Evolutionary conservation across 1,139 yeast genomes (phyloP).

Genomic region (Kurtzmaniella quercitrusa): DNA sequence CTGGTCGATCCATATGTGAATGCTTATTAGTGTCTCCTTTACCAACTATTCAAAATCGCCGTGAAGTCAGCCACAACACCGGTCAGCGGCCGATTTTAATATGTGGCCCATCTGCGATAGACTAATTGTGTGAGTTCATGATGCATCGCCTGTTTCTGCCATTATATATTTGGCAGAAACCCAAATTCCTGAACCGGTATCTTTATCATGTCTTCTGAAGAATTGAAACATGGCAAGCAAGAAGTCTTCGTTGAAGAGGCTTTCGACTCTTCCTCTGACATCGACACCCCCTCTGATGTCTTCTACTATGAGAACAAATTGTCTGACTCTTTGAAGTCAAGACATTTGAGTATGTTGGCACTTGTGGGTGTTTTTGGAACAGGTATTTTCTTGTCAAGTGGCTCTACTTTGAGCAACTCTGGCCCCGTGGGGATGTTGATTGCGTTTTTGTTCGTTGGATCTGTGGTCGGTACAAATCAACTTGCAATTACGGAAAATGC

Average conservation of each 20-base stretch:
- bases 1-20: no score
- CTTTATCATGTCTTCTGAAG: background rate
- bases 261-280: background rate
- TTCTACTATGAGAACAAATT: conserved; percentile 12
- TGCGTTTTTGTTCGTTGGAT: conserved; percentile 18
- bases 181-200: background rate
- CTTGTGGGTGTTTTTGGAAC: conserved; percentile 28
- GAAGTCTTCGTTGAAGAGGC: background rate
- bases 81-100: background rate
- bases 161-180: background rate
- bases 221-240: background rate
- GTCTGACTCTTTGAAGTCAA: conserved; percentile 18
- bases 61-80: background rate
- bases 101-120: background rate
- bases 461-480: conserved; percentile 19
- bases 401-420: conserved; percentile 14
- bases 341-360: conserved; percentile 30
- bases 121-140: background rate
- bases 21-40: no score
- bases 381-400: conserved; percentile 20
- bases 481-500: conserved; percentile 25
- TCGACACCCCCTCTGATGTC: background rate
- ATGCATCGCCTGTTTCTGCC: background rate
- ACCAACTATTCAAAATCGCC: no score
- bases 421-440: conserved; percentile 22